These are phyloP conservation scores for Nakazawaea holstii DNA, from an alignment of 805 yeast species.

Conservation along the genomic window DNA sequence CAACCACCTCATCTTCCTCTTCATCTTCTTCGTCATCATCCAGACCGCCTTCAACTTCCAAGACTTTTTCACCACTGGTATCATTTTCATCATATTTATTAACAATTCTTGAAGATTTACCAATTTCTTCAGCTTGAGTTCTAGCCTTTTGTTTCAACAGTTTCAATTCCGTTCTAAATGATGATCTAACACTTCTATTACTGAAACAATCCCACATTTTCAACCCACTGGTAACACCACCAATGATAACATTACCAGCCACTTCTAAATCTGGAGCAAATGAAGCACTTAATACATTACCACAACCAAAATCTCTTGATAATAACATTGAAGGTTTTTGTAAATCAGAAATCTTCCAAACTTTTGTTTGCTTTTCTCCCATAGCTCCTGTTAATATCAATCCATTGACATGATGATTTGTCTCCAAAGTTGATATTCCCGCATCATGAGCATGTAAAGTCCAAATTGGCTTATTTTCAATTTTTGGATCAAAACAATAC, in stretches of 20 bases:
- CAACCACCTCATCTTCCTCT: conserved; percentile 51
- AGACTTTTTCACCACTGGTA: conserved; percentile 45
- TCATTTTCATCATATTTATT: conserved; percentile 52
- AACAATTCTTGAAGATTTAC: conserved; percentile 68
- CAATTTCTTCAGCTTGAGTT: conserved; percentile 46
- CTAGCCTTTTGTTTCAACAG: conserved; percentile 52
- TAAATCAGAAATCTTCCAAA: conserved; percentile 69
- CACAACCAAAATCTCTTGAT: conserved; percentile 89
- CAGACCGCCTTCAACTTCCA: conserved; percentile 60
- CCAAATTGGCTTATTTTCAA: conserved; percentile 72
- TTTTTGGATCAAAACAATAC: conserved; percentile 82
- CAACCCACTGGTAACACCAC: conserved; percentile 80
- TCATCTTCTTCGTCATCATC: conserved; percentile 51
- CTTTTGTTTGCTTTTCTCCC: conserved; percentile 81
- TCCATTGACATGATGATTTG: conserved; percentile 63
- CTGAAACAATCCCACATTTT: conserved; percentile 92
- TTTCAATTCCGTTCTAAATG: conserved; percentile 57
- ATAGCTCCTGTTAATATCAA: conserved; percentile 82
- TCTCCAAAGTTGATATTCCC: conserved; percentile 78
- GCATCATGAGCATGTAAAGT: conserved; percentile 96
- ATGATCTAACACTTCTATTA: conserved; percentile 69
- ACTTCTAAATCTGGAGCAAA: conserved; percentile 88
- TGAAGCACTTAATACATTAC: conserved; percentile 76
- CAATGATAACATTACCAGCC: conserved; percentile 77
- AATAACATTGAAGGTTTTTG: conserved; percentile 80